Conservation (phyloP, 2,329 filamentous ascomycete species). For the Keithomyces neogunnii region DNA sequence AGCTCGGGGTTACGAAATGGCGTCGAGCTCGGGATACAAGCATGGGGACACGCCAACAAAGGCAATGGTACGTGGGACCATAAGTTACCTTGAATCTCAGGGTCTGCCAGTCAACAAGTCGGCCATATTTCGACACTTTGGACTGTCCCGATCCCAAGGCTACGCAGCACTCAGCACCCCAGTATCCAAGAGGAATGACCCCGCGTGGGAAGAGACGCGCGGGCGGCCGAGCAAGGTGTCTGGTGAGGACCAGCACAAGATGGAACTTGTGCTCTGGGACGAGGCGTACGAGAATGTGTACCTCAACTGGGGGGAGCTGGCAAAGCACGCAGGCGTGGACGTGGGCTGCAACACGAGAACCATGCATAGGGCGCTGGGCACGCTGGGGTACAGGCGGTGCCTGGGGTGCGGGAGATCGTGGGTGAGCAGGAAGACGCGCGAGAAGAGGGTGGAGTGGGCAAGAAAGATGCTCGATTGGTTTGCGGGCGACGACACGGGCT, state of each 20-base stretch:
- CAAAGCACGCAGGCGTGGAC: slow-evolving; percentile 23
- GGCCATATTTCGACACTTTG: slow-evolving; percentile 31
- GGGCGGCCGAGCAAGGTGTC: slow-evolving; percentile 26
- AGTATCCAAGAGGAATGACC: slow-evolving; percentile 25
- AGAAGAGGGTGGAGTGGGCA: slow-evolving; percentile 26
- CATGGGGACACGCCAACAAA: slow-evolving; percentile 29
- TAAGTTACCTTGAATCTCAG: slow-evolving; percentile 30
- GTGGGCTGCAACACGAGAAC: slow-evolving; percentile 25
- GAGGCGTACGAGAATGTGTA: slow-evolving; percentile 20
- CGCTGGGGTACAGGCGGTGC: slow-evolving; percentile 26
- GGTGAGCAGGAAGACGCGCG: slow-evolving; percentile 21
- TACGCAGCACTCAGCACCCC: slow-evolving; percentile 26
- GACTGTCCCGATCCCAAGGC: slow-evolving; percentile 28
- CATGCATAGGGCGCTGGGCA: slow-evolving; percentile 29
- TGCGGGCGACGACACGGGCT: slow-evolving; percentile 19
- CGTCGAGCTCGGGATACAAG: slow-evolving; percentile 22
- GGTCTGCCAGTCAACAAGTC: slow-evolving; percentile 30
- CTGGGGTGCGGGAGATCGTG: slow-evolving; percentile 20
- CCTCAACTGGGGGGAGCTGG: slow-evolving; percentile 25
- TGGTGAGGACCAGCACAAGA: slow-evolving; percentile 25
- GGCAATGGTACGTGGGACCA: slow-evolving; percentile 30
- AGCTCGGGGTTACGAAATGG: not conserved
- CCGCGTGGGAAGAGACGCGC: slow-evolving; percentile 30
- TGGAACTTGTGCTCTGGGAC: slow-evolving; percentile 30
- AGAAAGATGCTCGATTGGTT: slow-evolving; percentile 23